These are phyloP conservation scores for Sugiyamaella xylanicola DNA, from an alignment of 1,139 yeast species.

Conservation along the genomic window DNA sequence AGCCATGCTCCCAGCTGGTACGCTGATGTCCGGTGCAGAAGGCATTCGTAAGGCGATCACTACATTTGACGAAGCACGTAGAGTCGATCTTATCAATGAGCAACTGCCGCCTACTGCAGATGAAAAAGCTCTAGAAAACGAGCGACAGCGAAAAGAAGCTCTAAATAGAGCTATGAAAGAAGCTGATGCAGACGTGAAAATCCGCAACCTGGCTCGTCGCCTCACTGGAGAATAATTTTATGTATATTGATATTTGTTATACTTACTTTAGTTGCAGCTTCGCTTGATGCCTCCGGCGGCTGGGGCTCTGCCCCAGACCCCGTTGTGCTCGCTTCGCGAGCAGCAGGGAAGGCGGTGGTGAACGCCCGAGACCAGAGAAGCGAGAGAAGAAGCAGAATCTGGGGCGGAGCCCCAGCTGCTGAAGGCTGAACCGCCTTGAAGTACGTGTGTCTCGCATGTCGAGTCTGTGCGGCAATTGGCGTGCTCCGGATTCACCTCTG, in stretches of 20 bases:
- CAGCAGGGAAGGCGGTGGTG: no score
- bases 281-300: no score
- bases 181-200: constrained; percentile 42
- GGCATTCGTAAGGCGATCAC: constrained; percentile 71
- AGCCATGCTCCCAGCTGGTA: constrained; percentile 75
- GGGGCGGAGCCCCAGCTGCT: no score
- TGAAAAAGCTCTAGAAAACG: constrained; percentile 53
- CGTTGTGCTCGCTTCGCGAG: no score
- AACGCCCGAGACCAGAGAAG: no score
- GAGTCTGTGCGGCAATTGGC: no score
- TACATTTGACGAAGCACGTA: constrained; percentile 81
- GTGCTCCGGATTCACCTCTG: no score
- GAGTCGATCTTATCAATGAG: constrained; percentile 82
- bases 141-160: constrained; percentile 47
- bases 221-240: constrained; percentile 20
- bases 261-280: no score
- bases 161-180: constrained; percentile 52
- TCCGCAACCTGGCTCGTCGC: constrained; percentile 43
- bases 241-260: constrained; percentile 22
- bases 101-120: constrained; percentile 82
- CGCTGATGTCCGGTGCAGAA: constrained; percentile 78
- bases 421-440: no score
- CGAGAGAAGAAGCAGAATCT: no score
- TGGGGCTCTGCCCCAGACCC: no score
- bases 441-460: no score